Percentiles rank a stretch among this genome's conserved stretches.
Conservation (phyloP, 768 basidiomycete genomes). For the Collybia nuda region DNA sequence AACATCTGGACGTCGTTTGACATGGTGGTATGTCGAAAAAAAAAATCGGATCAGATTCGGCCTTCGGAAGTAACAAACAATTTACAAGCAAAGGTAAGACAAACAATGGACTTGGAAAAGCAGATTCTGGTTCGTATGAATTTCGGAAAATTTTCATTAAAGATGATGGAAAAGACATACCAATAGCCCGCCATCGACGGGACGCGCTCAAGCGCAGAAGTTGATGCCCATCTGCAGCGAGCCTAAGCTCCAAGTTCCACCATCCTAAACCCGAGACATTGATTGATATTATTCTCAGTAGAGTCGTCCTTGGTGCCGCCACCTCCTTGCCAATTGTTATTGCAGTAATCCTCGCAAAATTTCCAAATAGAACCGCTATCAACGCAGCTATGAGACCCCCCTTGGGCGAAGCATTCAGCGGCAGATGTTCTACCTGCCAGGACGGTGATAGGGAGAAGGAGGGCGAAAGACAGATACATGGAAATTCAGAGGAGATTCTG, state of each 20-base stretch:
- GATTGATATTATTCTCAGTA: neutral
- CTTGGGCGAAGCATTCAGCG: neutral
- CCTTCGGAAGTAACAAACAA: neutral
- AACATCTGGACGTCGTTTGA: slow-evolving; percentile 26
- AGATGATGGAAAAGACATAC: too few relatives aligned
- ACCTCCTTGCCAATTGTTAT: neutral
- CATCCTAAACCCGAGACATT: neutral
- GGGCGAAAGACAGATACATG: too few relatives aligned
- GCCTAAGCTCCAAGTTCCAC: neutral
- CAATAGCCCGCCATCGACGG: too few relatives aligned
- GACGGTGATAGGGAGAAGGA: too few relatives aligned
- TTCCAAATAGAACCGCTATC: neutral
- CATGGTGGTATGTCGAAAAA: neutral
- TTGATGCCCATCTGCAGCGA: neutral
- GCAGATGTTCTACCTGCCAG: too few relatives aligned
- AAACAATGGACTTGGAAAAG: too few relatives aligned
- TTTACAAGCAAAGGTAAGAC: too few relatives aligned
- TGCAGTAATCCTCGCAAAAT: neutral
- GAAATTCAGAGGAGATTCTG: too few relatives aligned
- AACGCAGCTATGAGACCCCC: neutral
- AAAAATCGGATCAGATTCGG: neutral
- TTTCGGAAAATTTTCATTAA: too few relatives aligned
- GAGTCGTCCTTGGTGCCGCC: neutral
- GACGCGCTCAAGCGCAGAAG: neutral
- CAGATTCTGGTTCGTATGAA: too few relatives aligned